phyloP scores from a whole-genome alignment of 2,329 filamentous ascomycete species.

The Coleophoma eucalyptorum region DNA sequence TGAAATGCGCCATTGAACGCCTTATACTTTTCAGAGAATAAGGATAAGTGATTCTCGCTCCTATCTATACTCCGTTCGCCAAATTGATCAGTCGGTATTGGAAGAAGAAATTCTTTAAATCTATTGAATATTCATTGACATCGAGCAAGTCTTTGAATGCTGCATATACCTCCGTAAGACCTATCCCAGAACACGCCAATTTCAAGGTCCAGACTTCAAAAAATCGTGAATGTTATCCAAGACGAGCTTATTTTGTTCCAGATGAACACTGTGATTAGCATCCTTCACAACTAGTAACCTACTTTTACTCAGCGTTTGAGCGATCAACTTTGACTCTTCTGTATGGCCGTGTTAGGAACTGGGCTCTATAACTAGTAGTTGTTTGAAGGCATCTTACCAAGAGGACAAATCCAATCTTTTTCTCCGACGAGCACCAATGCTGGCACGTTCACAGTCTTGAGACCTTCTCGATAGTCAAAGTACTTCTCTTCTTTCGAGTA shows the following conservation, averaged over 20 bases:
- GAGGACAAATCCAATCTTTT: constrained; percentile 36
- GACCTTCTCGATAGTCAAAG: constrained; percentile 30
- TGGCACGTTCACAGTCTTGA: constrained; percentile 27
- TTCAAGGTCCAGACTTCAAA: background rate
- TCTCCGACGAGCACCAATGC: constrained; percentile 33
- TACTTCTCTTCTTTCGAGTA: constrained; percentile 32
- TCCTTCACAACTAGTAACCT: constrained; percentile 24
- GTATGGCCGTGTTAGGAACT: background rate
- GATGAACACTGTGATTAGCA: constrained; percentile 33
- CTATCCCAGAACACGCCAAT: too few relatives aligned
- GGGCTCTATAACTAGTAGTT: background rate
- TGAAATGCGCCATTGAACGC: too few relatives aligned
- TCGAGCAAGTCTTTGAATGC: too few relatives aligned
- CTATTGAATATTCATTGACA: too few relatives aligned
- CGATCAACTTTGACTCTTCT: constrained; percentile 30
- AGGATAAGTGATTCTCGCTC: too few relatives aligned
- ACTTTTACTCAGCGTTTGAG: constrained; percentile 20
- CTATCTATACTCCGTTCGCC: too few relatives aligned
- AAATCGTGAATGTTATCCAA: constrained; percentile 8
- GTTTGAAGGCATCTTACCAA: constrained; percentile 16
- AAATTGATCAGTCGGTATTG: too few relatives aligned
- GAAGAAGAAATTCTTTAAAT: too few relatives aligned
- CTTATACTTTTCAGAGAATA: too few relatives aligned
- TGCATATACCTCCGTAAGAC: too few relatives aligned
- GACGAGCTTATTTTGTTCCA: constrained; percentile 30